Base-by-base conservation (phyloP, 2,329 filamentous ascomycete genomes). In the Sporothrix pseudoabietina region DNA sequence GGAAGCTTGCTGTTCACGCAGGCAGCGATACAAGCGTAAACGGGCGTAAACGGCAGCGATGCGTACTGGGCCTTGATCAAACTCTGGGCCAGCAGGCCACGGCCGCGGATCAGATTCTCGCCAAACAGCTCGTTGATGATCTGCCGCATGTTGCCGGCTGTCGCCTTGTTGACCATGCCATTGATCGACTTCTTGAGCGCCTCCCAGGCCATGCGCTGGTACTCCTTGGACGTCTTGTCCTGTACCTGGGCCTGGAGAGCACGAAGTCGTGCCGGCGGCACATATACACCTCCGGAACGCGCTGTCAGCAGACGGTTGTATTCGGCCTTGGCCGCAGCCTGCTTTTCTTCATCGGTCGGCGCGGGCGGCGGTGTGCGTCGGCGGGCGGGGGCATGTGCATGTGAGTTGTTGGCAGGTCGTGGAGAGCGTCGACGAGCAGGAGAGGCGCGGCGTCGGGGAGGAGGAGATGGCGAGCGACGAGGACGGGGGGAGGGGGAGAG, bases 61-160 rank as follows among this genome's bases (percentile, higher is more conserved):
- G 95, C 94, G 16, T 95, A 94, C 84, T 99, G 96, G 0, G 96
- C 96, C 85, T 98, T 98, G 94, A 98, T 97, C 79, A 99, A 96
- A 78, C 93, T 95, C 76, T 96, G 89, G 83, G 95, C 98, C 82
- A 98, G 98, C 74, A 99, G 83, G 26, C 96, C 96, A 74, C 96
- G 88, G 7, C 96, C 96, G 73, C 96, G 91, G 55, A 99, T 87
- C 78, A 99, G 83, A 80, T 99, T 99, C 85, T 99, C 96, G 69
- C 90, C 89, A 82, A 99, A 99, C 63, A 99, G 86, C 83, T 99
- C 96, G 1, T 95, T 95, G 32, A 98, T 94, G 75, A 99, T 98
- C 80, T 92, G 89, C 83, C 99, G 98, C 87, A 99, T 98, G 82
- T 99, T 99, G 47, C 92, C 93, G 72, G 95, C 93, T 83, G 98